Evolutionary conservation across 1,139 yeast species (phyloP).

Genomic region (Taphrina communis): DNA sequence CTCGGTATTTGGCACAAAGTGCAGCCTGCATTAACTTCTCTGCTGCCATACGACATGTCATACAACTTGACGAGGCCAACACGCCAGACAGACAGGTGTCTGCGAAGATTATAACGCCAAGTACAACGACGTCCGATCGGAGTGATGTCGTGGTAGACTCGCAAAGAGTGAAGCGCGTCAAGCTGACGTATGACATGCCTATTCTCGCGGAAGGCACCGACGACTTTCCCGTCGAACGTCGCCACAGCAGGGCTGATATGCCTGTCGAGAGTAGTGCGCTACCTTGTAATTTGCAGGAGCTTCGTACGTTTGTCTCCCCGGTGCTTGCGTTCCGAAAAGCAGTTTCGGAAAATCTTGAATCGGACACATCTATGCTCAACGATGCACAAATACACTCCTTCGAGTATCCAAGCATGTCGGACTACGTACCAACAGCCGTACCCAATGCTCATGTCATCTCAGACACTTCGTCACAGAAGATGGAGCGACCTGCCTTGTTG

Average conservation of each 20-base stretch:
- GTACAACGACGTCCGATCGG: constrained; percentile 10
- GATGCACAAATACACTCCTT: background rate
- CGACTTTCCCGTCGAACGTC: background rate
- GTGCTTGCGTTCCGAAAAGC: background rate
- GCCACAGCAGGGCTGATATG: background rate
- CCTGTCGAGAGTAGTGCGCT: background rate
- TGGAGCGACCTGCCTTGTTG: background rate
- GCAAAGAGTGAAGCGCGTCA: constrained; percentile 9
- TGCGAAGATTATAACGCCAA: background rate
- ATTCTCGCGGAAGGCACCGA: background rate
- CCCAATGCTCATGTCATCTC: background rate
- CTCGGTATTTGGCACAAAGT: background rate
- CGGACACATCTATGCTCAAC: background rate
- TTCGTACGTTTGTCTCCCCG: background rate
- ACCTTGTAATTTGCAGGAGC: background rate
- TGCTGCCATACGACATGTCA: background rate
- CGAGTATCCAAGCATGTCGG: background rate
- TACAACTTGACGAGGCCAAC: background rate
- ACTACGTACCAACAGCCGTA: constrained; percentile 13
- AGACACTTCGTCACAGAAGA: too few species aligned
- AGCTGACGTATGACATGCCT: background rate
- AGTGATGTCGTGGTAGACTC: constrained; percentile 26
- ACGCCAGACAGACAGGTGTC: constrained; percentile 1
- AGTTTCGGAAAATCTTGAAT: background rate
- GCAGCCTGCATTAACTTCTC: constrained; percentile 11